These are phyloP conservation scores for Bruguiera parviflora DNA, from an alignment of 345 rosid species.

Conservation along the genomic window DNA sequence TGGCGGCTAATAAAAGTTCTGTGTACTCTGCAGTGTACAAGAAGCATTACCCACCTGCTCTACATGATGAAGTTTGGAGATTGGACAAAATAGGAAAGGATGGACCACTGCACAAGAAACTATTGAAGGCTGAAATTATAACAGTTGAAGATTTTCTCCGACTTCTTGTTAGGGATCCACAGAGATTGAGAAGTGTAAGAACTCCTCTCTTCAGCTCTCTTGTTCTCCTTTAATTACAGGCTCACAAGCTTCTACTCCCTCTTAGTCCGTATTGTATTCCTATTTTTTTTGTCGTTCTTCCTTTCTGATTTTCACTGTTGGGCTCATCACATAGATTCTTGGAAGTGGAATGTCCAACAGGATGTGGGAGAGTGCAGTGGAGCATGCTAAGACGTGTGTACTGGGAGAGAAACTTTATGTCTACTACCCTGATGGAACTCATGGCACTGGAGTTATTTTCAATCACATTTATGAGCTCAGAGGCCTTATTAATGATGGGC, in stretches of 20 bases:
- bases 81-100: constrained; percentile 92
- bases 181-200: constrained; percentile 68
- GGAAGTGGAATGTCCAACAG: constrained; percentile 98
- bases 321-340: constrained; percentile 47
- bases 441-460: constrained; percentile 65
- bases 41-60: constrained; percentile 93
- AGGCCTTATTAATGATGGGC: constrained; percentile 77
- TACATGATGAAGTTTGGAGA: constrained; percentile 95
- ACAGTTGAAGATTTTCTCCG: constrained; percentile 92
- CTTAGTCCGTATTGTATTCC: background rate
- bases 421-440: constrained; percentile 56
- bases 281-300: background rate
- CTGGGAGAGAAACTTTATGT: constrained; percentile 79
- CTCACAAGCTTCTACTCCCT: background rate
- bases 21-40: constrained; percentile 62
- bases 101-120: constrained; percentile 87
- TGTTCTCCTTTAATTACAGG: background rate
- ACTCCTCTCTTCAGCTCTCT: background rate
- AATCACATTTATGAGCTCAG: constrained; percentile 75
- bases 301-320: background rate
- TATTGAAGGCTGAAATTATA: constrained; percentile 50
- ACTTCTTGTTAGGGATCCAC: constrained; percentile 65
- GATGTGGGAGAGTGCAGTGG: constrained; percentile 96
- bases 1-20: constrained; percentile 3
- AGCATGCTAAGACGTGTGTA: constrained; percentile 91